Percentiles rank a stretch among this genome's conserved stretches.
Conservation (phyloP, 1,284 basidiomycete species). For the Trichosporon ovoides region DNA sequence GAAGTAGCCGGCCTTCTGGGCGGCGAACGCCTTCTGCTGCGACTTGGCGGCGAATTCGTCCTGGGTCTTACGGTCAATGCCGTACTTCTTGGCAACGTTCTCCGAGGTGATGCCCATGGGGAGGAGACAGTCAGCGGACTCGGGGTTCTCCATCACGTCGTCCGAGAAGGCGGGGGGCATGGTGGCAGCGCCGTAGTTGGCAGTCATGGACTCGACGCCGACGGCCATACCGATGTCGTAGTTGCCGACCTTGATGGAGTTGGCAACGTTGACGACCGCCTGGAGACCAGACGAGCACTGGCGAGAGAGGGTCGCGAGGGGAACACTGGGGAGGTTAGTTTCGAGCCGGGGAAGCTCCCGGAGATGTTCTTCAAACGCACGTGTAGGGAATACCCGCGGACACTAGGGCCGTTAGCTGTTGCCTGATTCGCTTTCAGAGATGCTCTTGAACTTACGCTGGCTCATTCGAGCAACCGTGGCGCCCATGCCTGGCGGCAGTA, state of each 20-base stretch:
- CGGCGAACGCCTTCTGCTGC: conserved; percentile 74
- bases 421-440: too few relatives aligned
- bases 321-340: too few relatives aligned
- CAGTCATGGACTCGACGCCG: conserved; percentile 94
- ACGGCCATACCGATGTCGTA: conserved; percentile 93
- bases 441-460: too few relatives aligned
- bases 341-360: too few relatives aligned
- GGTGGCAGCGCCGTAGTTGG: conserved; percentile 68
- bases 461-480: conserved; percentile 86
- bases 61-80: conserved; percentile 74
- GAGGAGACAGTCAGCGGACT: conserved; percentile 80
- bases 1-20: conserved; percentile 86
- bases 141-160: conserved; percentile 66
- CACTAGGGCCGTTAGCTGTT: conserved; percentile 85
- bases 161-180: conserved; percentile 74
- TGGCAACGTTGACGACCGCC: conserved; percentile 82
- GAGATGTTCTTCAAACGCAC: conserved; percentile 35
- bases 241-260: conserved; percentile 74
- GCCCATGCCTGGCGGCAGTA: conserved; percentile 86
- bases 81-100: conserved; percentile 81
- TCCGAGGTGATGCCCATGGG: conserved; percentile 97
- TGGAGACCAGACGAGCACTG: conserved; percentile 92
- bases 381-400: conserved; percentile 86
- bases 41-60: conserved; percentile 78
- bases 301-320: conserved; percentile 86